phyloP scores from a whole-genome alignment of 305 asterid species.

The Rubia balearica region DNA sequence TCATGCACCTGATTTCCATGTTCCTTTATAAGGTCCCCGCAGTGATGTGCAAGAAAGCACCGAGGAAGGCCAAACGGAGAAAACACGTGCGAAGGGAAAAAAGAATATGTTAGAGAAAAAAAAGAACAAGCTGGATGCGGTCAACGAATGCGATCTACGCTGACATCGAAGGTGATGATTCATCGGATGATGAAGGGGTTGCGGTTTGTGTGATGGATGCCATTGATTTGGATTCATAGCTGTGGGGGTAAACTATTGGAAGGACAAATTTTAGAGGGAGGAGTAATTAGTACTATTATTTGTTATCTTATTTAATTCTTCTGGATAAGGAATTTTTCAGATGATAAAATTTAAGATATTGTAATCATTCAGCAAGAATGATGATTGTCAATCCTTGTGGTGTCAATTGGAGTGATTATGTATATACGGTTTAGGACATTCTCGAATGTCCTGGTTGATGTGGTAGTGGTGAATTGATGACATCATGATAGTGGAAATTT shows the following conservation, averaged over 20 bases:
- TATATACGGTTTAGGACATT: too few relatives aligned
- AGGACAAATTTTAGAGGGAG: too few relatives aligned
- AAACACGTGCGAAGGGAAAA: slow-evolving; percentile 31
- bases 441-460: too few relatives aligned
- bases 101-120: slow-evolving; percentile 7
- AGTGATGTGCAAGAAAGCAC: slow-evolving; percentile 42
- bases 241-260: too few relatives aligned
- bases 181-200: slow-evolving; percentile 8
- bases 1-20: slow-evolving; percentile 40
- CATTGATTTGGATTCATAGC: slow-evolving; percentile 44
- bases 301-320: too few relatives aligned
- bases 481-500: too few relatives aligned
- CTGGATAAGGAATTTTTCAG: not conserved
- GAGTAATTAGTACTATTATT: not conserved
- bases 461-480: too few relatives aligned
- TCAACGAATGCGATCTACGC: not conserved
- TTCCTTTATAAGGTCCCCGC: slow-evolving; percentile 54
- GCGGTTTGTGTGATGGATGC: slow-evolving; percentile 8
- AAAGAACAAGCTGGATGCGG: not conserved
- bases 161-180: not conserved
- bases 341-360: not conserved
- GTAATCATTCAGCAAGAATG: not conserved
- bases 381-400: not conserved
- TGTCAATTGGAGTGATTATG: not conserved
- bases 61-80: slow-evolving; percentile 26